These are phyloP conservation scores for Thelonectria blattea DNA, from an alignment of 2,329 filamentous ascomycete species.

Conservation along the genomic window DNA sequence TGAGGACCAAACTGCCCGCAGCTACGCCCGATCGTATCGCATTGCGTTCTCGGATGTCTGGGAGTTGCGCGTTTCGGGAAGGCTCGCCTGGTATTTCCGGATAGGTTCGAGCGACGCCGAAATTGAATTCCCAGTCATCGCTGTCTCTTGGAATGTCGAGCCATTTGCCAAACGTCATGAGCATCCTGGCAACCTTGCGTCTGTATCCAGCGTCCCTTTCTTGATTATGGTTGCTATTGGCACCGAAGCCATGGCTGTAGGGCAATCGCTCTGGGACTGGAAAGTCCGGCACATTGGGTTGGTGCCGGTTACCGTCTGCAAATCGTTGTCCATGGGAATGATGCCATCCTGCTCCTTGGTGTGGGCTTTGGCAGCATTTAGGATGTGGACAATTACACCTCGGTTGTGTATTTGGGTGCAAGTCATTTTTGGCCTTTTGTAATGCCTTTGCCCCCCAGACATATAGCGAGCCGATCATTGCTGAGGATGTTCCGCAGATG, in stretches of 20 bases:
- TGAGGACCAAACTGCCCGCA: no score
- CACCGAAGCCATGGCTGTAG: neutral
- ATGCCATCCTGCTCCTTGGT: no score
- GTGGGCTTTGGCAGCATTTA: neutral
- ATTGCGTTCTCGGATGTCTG: neutral
- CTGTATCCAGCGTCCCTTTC: slow-evolving; percentile 41
- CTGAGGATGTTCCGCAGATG: slow-evolving; percentile 63
- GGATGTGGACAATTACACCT: slow-evolving; percentile 28
- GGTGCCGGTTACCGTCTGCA: no score
- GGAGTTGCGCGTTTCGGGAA: neutral
- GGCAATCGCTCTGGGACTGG: neutral
- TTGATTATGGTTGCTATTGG: neutral
- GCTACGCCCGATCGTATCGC: neutral
- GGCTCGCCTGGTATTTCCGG: slow-evolving; percentile 62
- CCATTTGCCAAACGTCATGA: slow-evolving; percentile 52
- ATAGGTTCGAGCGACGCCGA: slow-evolving; percentile 54
- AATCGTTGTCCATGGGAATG: no score
- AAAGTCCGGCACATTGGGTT: no score
- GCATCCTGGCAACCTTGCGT: slow-evolving; percentile 49
- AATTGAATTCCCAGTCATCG: slow-evolving; percentile 56
- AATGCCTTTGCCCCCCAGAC: slow-evolving; percentile 52
- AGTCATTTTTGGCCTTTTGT: slow-evolving; percentile 19
- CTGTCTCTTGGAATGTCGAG: slow-evolving; percentile 56
- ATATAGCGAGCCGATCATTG: slow-evolving; percentile 64
- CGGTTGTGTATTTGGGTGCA: neutral